These are phyloP conservation scores for Pistacia vera DNA, from an alignment of 345 rosid genomes.

Conservation along the genomic window DNA sequence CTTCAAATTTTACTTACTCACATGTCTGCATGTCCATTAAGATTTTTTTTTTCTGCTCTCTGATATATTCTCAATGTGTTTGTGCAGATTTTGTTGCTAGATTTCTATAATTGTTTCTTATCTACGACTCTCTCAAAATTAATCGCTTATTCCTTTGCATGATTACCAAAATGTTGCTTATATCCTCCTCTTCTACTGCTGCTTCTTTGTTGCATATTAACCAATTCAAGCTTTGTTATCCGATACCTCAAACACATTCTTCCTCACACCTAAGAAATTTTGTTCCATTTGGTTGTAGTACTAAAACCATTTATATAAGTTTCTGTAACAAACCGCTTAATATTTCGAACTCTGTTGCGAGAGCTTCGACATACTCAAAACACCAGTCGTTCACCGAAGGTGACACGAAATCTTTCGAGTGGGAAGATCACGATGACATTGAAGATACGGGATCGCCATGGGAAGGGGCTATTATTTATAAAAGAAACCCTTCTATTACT, in stretches of 20 bases:
- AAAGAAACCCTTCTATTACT: constrained; percentile 68
- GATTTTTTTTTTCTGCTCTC: not conserved
- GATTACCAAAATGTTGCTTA: constrained; percentile 40
- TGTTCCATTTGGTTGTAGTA: not conserved
- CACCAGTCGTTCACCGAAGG: constrained; percentile 35
- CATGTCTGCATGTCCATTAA: not conserved
- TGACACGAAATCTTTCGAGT: too few relatives aligned
- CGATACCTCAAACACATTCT: constrained; percentile 18
- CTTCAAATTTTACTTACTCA: not conserved
- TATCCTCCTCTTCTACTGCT: constrained; percentile 32
- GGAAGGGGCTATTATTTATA: constrained; percentile 86
- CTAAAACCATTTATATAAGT: constrained; percentile 11
- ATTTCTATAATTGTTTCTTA: too few relatives aligned
- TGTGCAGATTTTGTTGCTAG: not conserved
- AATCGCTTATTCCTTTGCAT: not conserved
- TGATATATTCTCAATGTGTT: not conserved
- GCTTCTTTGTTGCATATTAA: constrained; percentile 27
- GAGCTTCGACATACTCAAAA: constrained; percentile 29
- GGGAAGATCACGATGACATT: constrained; percentile 46
- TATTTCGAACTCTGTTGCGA: constrained; percentile 23
- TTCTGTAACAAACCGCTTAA: constrained; percentile 18
- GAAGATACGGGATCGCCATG: constrained; percentile 73
- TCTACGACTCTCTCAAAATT: too few relatives aligned
- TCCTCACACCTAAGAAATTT: constrained; percentile 17
- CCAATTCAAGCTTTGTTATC: constrained; percentile 7